Percentiles rank a stretch among this genome's conserved stretches.
Evolutionary conservation across 805 yeast genomes (phyloP).

Genomic region (Metschnikowia anglica): DNA sequence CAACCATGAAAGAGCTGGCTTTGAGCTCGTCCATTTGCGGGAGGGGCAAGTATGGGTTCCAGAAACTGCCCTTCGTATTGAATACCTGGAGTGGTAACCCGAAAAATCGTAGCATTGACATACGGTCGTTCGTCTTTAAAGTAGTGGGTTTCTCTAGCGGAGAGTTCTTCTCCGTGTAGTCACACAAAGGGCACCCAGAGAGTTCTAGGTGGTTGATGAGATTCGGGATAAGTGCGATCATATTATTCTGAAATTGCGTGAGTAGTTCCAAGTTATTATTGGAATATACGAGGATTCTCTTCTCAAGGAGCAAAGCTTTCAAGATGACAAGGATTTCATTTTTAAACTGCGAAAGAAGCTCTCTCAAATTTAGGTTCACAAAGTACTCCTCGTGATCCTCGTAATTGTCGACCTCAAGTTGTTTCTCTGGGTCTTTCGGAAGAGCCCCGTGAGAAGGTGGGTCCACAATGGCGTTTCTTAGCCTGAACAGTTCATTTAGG

Average conservation of each 20-base stretch:
- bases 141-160: conserved; percentile 59
- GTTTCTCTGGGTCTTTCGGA: conserved; percentile 13
- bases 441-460: conserved; percentile 4
- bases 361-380: conserved; percentile 71
- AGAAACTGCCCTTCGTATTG: conserved; percentile 76
- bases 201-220: conserved; percentile 69
- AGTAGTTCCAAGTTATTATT: conserved; percentile 71
- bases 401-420: conserved; percentile 22
- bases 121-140: conserved; percentile 73
- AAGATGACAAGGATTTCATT: conserved; percentile 61
- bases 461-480: conserved; percentile 19
- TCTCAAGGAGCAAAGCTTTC: conserved; percentile 77
- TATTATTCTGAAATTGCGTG: conserved; percentile 79
- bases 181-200: conserved; percentile 74
- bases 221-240: conserved; percentile 81
- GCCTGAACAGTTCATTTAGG: conserved; percentile 39
- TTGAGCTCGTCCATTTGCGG: conserved; percentile 82
- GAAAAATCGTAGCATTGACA: conserved; percentile 71
- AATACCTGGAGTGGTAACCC: conserved; percentile 89
- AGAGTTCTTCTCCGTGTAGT: conserved; percentile 47
- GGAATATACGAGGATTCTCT: conserved; percentile 71
- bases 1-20: conserved; percentile 69
- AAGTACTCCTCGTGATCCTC: conserved; percentile 40
- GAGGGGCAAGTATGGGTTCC: conserved; percentile 90
- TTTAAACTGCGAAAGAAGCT: conserved; percentile 58